Percentiles rank a stretch among this genome's conserved stretches.
Conservation (phyloP, 2,329 filamentous ascomycete species). For the Arthroderma uncinatum region DNA sequence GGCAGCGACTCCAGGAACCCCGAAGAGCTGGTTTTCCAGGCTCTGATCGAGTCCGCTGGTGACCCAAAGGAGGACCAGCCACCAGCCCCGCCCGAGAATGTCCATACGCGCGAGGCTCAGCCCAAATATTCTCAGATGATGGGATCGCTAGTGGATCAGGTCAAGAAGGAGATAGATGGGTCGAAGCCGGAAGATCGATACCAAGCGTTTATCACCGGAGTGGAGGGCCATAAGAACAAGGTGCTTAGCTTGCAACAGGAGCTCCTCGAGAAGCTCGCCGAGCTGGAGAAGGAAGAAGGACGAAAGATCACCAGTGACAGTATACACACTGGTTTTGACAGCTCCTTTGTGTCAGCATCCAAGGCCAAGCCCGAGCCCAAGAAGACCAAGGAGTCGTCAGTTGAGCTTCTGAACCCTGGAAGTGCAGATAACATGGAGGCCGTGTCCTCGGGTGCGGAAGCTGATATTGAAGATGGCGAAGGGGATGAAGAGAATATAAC, state of each 20-base stretch:
- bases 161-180: slow-evolving; percentile 75
- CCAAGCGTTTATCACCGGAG: slow-evolving; percentile 64
- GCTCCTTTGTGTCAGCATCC: slow-evolving; percentile 62
- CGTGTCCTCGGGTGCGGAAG: slow-evolving; percentile 49
- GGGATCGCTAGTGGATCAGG: slow-evolving; percentile 86
- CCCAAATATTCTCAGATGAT: slow-evolving; percentile 96
- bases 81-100: slow-evolving; percentile 62
- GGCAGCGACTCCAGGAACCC: slow-evolving; percentile 54
- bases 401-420: slow-evolving; percentile 68
- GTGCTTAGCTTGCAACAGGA: slow-evolving; percentile 68
- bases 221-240: slow-evolving; percentile 65
- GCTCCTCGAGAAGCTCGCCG: slow-evolving; percentile 59
- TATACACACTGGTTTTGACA: slow-evolving; percentile 82
- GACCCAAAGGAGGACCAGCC: slow-evolving; percentile 62
- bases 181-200: slow-evolving; percentile 58
- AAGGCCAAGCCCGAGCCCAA: slow-evolving; percentile 28
- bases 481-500: slow-evolving; percentile 63
- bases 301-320: slow-evolving; percentile 90
- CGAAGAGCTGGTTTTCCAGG: slow-evolving; percentile 77
- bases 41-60: slow-evolving; percentile 70
- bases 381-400: slow-evolving; percentile 32
- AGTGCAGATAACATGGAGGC: slow-evolving; percentile 26
- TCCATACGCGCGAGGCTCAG: slow-evolving; percentile 63
- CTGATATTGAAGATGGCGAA: slow-evolving; percentile 42
- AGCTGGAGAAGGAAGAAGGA: slow-evolving; percentile 73